Percentiles rank a stretch among this genome's conserved stretches.
phyloP scores from a whole-genome alignment of 2,329 filamentous ascomycete species.

The Didymella keratinophila region DNA sequence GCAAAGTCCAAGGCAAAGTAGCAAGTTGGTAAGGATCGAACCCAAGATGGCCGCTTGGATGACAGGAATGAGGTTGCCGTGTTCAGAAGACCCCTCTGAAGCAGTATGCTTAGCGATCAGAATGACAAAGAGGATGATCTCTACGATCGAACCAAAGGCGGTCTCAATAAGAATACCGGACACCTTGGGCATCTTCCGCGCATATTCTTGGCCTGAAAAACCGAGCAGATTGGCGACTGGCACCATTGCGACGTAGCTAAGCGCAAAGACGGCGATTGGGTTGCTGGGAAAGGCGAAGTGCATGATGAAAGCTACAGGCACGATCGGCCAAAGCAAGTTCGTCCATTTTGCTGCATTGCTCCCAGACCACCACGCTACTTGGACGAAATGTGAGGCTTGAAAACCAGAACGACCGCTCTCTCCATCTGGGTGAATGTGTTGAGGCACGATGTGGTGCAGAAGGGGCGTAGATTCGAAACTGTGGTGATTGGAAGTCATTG shows the following conservation, averaged over 20 bases:
- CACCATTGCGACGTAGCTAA: constrained; percentile 78
- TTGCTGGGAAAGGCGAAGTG: constrained; percentile 61
- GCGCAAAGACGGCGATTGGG: constrained; percentile 69
- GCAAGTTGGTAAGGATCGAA: constrained; percentile 80
- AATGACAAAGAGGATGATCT: constrained; percentile 82
- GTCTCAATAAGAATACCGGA: constrained; percentile 68
- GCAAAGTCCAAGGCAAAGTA: constrained; percentile 80
- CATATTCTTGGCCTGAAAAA: constrained; percentile 74
- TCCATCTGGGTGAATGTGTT: constrained; percentile 59
- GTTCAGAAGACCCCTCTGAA: constrained; percentile 52
- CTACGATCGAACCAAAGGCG: constrained; percentile 74
- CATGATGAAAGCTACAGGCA: constrained; percentile 72
- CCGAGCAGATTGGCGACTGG: constrained; percentile 77
- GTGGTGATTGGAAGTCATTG: constrained; percentile 30
- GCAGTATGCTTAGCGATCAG: constrained; percentile 63
- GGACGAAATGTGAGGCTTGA: constrained; percentile 68
- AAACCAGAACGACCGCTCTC: constrained; percentile 74
- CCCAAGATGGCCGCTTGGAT: constrained; percentile 86
- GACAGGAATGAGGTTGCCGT: constrained; percentile 62
- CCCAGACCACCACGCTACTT: constrained; percentile 69
- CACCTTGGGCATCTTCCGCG: constrained; percentile 77
- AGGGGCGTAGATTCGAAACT: constrained; percentile 41
- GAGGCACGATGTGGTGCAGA: constrained; percentile 40
- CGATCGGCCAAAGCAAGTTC: constrained; percentile 78
- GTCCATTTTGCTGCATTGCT: constrained; percentile 70